Evolutionary conservation across 2,329 filamentous ascomycete species (phyloP), one percentile per base, ranked within the genome.

Genomic region (Sarocladium strictum): DNA sequence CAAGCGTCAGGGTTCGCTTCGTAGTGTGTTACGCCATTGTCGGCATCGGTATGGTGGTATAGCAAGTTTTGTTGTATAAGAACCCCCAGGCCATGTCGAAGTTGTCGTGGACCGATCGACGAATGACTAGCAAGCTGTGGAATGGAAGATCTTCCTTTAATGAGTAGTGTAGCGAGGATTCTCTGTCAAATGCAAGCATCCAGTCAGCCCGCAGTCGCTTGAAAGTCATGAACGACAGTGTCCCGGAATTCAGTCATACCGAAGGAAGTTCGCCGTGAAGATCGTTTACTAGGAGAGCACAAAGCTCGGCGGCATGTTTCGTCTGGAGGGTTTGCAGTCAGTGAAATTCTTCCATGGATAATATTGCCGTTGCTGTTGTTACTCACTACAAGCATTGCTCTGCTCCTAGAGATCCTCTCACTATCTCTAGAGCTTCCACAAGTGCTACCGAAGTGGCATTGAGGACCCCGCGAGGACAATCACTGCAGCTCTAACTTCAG

Each of bases 261-360:
- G 90, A 90, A 58, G 91, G 90, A 56, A 97, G 84, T 74, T 96
- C 89, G 67, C 94, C 94, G 70, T 94, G 93, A 57, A 89, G 80
- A 68, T 97, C 91, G 67, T 91, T 85, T 59, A 97, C 86, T 59
- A 97, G 81, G 68, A 96, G 84, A 75, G 86, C 83, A 77, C 90
- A 96, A 67, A 97, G 89, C 81, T 97, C 90, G 65, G 87, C 84
- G 62, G 88, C 80, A 69, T 88, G 82, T 76, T 90, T 84, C 58
- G 83, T 84, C 83, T 86, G 59, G 10, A 21, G 17, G 6, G 10
- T 27, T 2, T 19, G 40, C 9, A 7, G 24, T 47, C 3, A 47
- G 43, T 24, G 17, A 47, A 27, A 3, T 21, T 26, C 23, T 3
- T 7, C 6, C 11, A 17, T 3, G 3, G 9, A 7, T 24, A 24